Conservation (phyloP, 2,329 filamentous ascomycete species). For the Colletotrichum falcatum region DNA sequence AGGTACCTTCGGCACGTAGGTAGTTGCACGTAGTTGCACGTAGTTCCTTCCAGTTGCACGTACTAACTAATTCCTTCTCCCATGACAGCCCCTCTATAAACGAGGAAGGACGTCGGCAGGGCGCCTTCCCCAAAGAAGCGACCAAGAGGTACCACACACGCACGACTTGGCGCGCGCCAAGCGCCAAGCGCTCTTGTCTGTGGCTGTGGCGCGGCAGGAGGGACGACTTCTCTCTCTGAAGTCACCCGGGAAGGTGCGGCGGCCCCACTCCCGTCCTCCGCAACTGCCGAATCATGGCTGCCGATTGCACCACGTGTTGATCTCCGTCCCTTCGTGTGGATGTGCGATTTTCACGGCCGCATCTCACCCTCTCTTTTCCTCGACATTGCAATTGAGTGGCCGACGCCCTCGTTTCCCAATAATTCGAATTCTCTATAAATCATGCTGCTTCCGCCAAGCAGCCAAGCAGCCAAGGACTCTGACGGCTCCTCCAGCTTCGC, state of each 20-base stretch:
- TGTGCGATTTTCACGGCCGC: constrained; percentile 20
- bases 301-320: constrained; percentile 35
- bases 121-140: constrained; percentile 17
- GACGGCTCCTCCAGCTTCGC: constrained; percentile 13
- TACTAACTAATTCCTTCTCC: too few relatives aligned
- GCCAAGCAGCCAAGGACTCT: constrained; percentile 37
- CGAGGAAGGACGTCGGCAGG: neutral
- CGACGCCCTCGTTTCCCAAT: constrained; percentile 3
- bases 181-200: neutral
- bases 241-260: constrained; percentile 1
- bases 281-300: constrained; percentile 33
- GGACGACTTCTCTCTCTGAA: too few relatives aligned
- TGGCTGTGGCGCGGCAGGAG: too few relatives aligned
- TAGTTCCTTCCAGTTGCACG: too few relatives aligned
- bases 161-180: constrained; percentile 38
- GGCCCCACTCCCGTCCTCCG: constrained; percentile 24
- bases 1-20: too few relatives aligned
- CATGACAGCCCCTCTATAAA: neutral
- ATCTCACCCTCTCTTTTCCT: constrained; percentile 1
- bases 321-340: constrained; percentile 29
- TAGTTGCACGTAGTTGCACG: too few relatives aligned
- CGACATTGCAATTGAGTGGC: neutral
- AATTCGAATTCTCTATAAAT: constrained; percentile 29
- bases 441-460: constrained; percentile 31
- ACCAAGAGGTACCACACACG: constrained; percentile 3